Percentiles rank a stretch among this genome's conserved stretches.
Conservation (phyloP, 768 basidiomycete species). For the Rhodotorula babjevae region DNA sequence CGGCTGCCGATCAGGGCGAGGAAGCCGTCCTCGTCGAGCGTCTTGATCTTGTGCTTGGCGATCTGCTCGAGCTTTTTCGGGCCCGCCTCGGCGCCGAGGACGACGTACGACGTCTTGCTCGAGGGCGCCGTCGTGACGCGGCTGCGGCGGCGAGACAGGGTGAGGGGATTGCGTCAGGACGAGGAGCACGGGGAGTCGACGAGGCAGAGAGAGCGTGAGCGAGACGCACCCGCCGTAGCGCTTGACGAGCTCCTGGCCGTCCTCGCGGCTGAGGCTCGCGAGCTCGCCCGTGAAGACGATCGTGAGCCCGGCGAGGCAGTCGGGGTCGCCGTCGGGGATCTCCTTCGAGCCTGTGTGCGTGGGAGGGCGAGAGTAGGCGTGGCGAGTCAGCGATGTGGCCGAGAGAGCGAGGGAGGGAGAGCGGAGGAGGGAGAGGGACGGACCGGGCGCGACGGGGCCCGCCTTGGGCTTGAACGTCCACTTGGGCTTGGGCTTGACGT, state of each 20-base stretch:
- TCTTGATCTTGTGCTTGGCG: constrained; percentile 68
- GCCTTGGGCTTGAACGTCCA: constrained; percentile 46
- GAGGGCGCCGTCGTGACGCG: constrained; percentile 84
- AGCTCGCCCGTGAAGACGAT: constrained; percentile 94
- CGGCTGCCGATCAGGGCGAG: constrained; percentile 72
- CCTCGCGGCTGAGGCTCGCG: constrained; percentile 77
- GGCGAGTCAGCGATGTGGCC: too few species aligned
- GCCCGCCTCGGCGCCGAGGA: constrained; percentile 82
- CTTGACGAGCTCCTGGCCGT: constrained; percentile 80
- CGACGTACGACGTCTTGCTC: constrained; percentile 79
- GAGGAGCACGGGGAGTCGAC: too few species aligned
- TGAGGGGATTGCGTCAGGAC: too few species aligned
- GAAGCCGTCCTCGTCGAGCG: constrained; percentile 81
- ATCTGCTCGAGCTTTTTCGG: constrained; percentile 81
- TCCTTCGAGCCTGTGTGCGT: constrained; percentile 57
- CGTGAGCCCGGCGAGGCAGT: constrained; percentile 75
- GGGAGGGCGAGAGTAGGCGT: too few species aligned
- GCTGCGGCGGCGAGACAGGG: constrained; percentile 49
- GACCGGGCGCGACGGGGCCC: constrained; percentile 56
- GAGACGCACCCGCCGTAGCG: constrained; percentile 77
- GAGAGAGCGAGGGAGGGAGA: constrained; percentile 33
- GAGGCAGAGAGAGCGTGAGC: too few species aligned
- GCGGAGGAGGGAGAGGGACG: constrained; percentile 49
- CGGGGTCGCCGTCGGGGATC: constrained; percentile 64
- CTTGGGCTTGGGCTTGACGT: constrained; percentile 47